A percentile compares a stretch with the other conserved stretches of the same genome.
These are phyloP conservation scores for Leishmania martiniquensis DNA, from an alignment of 208 protist genomes.

Conservation along the genomic window DNA sequence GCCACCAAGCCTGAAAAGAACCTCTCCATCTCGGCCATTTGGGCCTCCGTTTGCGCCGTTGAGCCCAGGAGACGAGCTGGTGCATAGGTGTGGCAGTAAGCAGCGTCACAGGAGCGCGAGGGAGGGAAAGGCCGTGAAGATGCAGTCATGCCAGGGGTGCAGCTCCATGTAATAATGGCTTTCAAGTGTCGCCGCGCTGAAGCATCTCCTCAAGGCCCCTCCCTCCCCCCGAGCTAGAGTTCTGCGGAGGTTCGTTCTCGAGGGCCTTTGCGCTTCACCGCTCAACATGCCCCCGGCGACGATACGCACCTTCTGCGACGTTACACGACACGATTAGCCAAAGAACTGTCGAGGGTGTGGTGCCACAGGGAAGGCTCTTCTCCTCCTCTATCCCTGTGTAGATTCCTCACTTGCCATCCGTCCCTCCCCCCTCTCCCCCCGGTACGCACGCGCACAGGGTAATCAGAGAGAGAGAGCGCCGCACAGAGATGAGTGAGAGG, in stretches of 20 bases:
- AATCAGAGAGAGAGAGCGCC: not conserved
- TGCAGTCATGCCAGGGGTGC: conserved; percentile 31
- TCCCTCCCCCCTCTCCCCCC: not conserved
- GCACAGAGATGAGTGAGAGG: not conserved
- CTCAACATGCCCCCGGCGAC: not conserved
- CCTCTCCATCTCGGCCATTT: not conserved
- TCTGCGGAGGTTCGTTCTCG: not conserved
- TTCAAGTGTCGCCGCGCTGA: no score
- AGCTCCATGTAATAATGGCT: not conserved
- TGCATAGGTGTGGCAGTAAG: not conserved
- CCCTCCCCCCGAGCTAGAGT: no score
- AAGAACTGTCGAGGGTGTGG: not conserved
- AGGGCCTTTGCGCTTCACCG: not conserved
- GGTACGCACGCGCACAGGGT: no score
- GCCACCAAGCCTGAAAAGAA: not conserved
- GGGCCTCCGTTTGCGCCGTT: not conserved
- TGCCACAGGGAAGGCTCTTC: not conserved
- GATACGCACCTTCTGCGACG: not conserved
- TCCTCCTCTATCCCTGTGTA: not conserved
- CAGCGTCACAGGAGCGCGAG: not conserved
- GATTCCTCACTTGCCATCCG: not conserved
- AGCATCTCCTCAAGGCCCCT: no score
- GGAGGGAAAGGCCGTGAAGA: conserved; percentile 11
- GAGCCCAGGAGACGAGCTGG: not conserved
- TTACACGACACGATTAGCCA: not conserved